These are phyloP conservation scores for Rhododendron kiyosumense DNA, from an alignment of 148 eudicot genomes.

Conservation along the genomic window DNA sequence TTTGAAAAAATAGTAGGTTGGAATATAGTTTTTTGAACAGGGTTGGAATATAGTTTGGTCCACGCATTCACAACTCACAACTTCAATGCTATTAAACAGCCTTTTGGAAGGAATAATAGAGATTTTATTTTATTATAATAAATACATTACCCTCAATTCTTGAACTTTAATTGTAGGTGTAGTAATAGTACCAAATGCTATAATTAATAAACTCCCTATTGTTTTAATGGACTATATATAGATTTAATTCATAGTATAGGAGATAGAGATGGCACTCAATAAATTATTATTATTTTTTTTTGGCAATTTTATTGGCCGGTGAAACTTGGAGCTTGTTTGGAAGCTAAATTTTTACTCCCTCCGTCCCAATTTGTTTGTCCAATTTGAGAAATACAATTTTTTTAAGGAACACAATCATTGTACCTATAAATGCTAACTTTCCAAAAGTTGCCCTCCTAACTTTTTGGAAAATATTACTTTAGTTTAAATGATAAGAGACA, in stretches of 20 bases:
- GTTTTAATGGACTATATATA: neutral
- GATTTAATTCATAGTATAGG: neutral
- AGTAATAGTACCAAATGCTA: neutral
- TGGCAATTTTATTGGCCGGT: neutral
- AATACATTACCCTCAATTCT: neutral
- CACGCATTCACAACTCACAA: neutral
- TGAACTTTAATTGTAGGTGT: neutral
- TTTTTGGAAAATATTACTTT: too few relatives aligned
- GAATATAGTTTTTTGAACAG: neutral
- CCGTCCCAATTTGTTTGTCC: too few relatives aligned
- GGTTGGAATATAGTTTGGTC: neutral
- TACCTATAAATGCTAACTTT: too few relatives aligned
- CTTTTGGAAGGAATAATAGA: neutral
- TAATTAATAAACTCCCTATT: neutral
- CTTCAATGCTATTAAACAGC: neutral
- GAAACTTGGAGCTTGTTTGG: neutral
- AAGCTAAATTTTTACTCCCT: neutral
- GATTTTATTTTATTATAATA: too few relatives aligned
- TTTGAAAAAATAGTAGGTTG: neutral
- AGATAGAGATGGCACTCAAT: neutral
- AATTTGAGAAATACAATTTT: too few relatives aligned
- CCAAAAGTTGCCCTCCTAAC: too few relatives aligned
- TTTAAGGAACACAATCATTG: too few relatives aligned
- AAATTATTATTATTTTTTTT: too few relatives aligned
- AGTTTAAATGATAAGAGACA: too few relatives aligned